Base-by-base conservation (phyloP, 257 asterid species). In the Thymus mandschuricus region DNA sequence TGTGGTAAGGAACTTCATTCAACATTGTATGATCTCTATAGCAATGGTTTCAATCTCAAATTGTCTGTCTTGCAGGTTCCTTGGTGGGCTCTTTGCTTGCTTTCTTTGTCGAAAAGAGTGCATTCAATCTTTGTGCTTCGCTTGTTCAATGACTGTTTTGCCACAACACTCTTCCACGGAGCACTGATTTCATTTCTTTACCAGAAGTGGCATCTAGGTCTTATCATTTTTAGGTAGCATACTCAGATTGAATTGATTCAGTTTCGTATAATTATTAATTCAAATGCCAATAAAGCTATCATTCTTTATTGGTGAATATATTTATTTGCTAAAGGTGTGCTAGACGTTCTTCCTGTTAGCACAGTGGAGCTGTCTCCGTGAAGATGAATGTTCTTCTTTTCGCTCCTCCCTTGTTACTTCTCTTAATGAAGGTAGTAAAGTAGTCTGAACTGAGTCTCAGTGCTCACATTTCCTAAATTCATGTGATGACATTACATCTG, bases 51-150 rank as follows among this genome's bases (percentile, higher is more conserved):
- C 61, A 66, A 78, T 60, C 7, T 59, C 52, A 45, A 45, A 66
- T 28, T 9, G 51, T 52, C 65, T 59, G 54, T 70, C n/a, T 72
- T 83, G 81, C 96, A 94, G 98, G 84, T 91, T 66, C 98, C 98
- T 56, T 94, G 97, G 98, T 94, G 98, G 98, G 97, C 97, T 50
- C 82, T 94, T 64, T 81, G 86, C 82, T 81, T 94, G 86, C 81
- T 94, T 45, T 79, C 90, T 77, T 73, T 94, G 79, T 94, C 98
- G 46, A 94, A 94, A 80, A 79, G 97, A 81, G 71, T 88, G 80
- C 98, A 91, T 80, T 94, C 98, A 28, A 94, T 94, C 72, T 94
- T 94, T 60, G 87, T 94, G 82, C 96, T 94, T 79, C 96, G 98
- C 78, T 84, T 94, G 76, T 94, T 94, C 85, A 94, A 94, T 72